Evolutionary conservation across 2,329 filamentous ascomycete genomes (phyloP), one percentile per base, ranked within the genome.

Genomic region (Alternaria sp.): DNA sequence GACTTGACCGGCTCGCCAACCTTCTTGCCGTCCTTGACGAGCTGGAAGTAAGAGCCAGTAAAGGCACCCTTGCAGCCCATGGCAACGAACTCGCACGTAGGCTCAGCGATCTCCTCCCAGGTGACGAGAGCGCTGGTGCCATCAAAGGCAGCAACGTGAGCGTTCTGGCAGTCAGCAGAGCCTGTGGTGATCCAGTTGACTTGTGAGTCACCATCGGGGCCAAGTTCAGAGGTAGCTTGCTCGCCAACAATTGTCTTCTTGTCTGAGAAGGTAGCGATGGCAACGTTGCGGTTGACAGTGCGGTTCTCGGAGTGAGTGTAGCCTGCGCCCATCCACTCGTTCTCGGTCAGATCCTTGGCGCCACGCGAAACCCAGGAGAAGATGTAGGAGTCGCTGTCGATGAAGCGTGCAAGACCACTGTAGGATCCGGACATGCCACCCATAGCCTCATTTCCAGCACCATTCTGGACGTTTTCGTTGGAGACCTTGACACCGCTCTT

Each of bases 361-460:
- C 87, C 87, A 18, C 87, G 84, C 0, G 87, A 88, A 16, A 87
- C 85, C 87, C 87, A 89, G 20, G 86, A 80, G 72, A 88, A 87
- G 76, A 88, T 86, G 74, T 89, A 89, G 1, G 80, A 78, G 53
- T 81, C 80, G 20, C 80, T 81, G 58, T 78, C 80, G 44, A 81
- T 75, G 75, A 88, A 87, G 5, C 83, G 82, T 12, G 83, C 84
- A 20, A 89, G 81, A 7, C 78, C 79, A 66, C 84, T 87, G 79
- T 88, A 89, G 2, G 85, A 88, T 30, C 87, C 87, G n/a, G 82
- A 81, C 85, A 87, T 89, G 53, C 87, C 87, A 41, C 87, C 87
- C 82, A 88, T 84, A 28, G 86, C 78, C 73, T 89, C 87, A 48
- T 85, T 85, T 41, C 80, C 81, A 6, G 75, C 86, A 39, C 87